Evolutionary conservation across 345 rosid genomes (phyloP).

Genomic region (Eucalyptus rudis): DNA sequence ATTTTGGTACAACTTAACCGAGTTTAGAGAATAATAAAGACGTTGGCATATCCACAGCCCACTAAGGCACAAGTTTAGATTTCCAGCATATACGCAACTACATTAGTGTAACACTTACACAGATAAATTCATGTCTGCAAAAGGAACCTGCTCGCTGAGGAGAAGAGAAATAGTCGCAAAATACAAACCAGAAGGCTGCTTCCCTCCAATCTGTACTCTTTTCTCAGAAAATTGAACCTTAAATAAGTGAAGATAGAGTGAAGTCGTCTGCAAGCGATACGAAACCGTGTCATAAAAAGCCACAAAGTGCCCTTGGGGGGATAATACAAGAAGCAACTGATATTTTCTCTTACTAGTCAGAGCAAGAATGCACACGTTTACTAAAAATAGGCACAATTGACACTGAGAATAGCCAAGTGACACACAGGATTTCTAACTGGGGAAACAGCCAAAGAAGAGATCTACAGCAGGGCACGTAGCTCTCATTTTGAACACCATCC

Average conservation of each 20-base stretch:
- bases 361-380: not conserved
- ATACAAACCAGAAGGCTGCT: constrained; percentile 54
- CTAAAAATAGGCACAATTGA: not conserved
- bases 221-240: constrained; percentile 73
- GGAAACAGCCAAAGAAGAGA: not conserved
- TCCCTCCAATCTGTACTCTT: constrained; percentile 55
- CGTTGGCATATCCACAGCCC: not conserved
- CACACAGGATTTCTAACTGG: not conserved
- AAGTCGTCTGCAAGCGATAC: constrained; percentile 58
- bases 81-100: not conserved
- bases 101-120: constrained; percentile 38
- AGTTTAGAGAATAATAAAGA: not conserved
- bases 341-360: not conserved
- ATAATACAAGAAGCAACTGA: not conserved
- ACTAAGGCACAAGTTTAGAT: not conserved
- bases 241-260: constrained; percentile 76
- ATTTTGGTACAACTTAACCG: not conserved
- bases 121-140: constrained; percentile 48
- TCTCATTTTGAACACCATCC: not conserved
- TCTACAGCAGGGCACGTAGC: not conserved
- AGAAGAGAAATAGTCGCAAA: constrained; percentile 61
- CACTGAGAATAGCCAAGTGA: not conserved
- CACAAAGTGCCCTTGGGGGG: not conserved
- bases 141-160: constrained; percentile 80
- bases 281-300: not conserved